Conservation (phyloP, 2,329 filamentous ascomycete genomes). For the Ophiosphaerella narmari region DNA sequence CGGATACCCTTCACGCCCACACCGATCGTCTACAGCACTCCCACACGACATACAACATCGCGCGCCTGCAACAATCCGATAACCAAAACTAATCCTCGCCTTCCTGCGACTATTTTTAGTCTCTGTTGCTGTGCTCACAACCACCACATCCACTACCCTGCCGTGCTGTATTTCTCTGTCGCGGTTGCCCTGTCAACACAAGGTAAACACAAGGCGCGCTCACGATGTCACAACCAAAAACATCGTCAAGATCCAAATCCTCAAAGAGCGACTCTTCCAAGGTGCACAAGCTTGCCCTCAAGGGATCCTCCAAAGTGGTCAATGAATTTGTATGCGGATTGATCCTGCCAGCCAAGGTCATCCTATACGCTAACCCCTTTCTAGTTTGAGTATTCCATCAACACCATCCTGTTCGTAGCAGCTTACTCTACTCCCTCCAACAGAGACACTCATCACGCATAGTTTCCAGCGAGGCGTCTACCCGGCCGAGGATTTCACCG, state of each 20-base stretch:
- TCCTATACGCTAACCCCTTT: constrained; percentile 16
- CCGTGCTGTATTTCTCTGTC: too few relatives aligned
- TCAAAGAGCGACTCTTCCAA: constrained; percentile 74
- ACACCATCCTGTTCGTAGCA: constrained; percentile 79
- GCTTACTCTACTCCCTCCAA: too few relatives aligned
- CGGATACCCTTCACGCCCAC: background rate
- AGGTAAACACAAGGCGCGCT: constrained; percentile 29
- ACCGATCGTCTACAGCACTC: constrained; percentile 9
- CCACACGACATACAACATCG: constrained; percentile 11
- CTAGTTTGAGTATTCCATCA: constrained; percentile 96
- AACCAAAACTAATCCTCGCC: too few relatives aligned
- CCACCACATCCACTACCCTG: too few relatives aligned
- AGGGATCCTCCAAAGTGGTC: constrained; percentile 83
- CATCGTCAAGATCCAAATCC: constrained; percentile 40
- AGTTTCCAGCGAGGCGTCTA: constrained; percentile 85
- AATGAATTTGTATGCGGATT: constrained; percentile 81
- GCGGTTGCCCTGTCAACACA: constrained; percentile 39
- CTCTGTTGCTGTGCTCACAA: too few relatives aligned
- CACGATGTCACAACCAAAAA: constrained; percentile 39
- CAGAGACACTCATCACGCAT: constrained; percentile 18
- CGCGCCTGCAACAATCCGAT: background rate
- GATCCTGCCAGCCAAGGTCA: background rate
- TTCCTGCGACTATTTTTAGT: too few relatives aligned
- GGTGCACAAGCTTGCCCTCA: constrained; percentile 90
- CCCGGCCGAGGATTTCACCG: constrained; percentile 94